Evolutionary conservation across 371 early-diverging fungal species (phyloP), one percentile per base, ranked within the genome.

Genomic region (Apophysomyces elegans): DNA sequence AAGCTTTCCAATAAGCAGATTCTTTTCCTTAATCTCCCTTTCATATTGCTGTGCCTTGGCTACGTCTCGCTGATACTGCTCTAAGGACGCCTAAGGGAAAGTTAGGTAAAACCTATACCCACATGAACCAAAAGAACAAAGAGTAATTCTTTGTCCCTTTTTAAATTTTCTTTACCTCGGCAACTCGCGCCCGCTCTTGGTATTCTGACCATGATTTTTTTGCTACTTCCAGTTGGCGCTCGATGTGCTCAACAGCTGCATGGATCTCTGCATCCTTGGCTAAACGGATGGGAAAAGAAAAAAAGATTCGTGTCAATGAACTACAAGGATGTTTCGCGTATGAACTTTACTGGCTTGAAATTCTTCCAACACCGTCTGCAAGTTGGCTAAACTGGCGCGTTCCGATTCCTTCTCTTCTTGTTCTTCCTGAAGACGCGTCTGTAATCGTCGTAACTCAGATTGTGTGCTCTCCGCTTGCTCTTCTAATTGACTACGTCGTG

Each of bases 341-440:
- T n/a, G 14, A 56, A 35, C 73, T 76, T 84, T 84, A 77, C 90
- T 81, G 21, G 89, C 87, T 75, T 96, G 95, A 72, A 96, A 93
- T 68, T 91, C 90, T 76, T 93, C 93, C 56, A 96, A 75, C 6
- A 95, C 96, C 37, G 84, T 71, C 66, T 95, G 96, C 59, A 96
- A 76, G 65, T 96, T 96, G 46, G 79, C 74, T 36, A 94, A 72
- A 56, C 93, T 92, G 9, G 88, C 79, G 45, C 83, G 79, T 58
- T 90, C 87, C 13, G 85, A 84, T 59, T 91, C 94, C 26, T 78
- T 76, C 64, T 76, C 70, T 43, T 72, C 44, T 14, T 62, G 45
- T n/a, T 80, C 78, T 14, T 62, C 58, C 35, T 68, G 71, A 64
- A 77, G 71, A 12, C 62, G 68, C 12, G 56, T 57, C 32, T 70